Base-by-base conservation (phyloP, 495 filamentous ascomycete species). In the Penicillium canescens region DNA sequence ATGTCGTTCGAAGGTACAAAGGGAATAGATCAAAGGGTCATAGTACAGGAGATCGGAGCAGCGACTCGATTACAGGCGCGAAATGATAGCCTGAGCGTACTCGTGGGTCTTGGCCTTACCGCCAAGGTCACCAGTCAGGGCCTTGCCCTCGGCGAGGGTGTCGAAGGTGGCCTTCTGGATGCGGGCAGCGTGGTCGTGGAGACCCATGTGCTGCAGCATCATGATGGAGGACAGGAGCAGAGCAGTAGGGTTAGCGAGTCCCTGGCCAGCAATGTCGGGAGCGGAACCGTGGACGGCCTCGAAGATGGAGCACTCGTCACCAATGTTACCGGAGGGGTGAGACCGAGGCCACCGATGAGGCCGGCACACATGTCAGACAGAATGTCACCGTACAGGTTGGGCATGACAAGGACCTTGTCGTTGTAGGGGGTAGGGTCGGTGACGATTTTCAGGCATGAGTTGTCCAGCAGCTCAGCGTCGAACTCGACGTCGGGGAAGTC, bases 351-450 rank as follows among this genome's bases (percentile, higher is more conserved):
- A 69, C 94, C 94, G 62, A 98, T 98, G 54, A 98, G 82, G 78
- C 95, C 94, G 62, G 94, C 94, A 77, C 94, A 98, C 90, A 98
- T 95, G 75, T 98, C 94, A 63, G 94, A 98, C 56, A 98, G 84
- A 82, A 98, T 98, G 74, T 98, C 94, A 73, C 94, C 94, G 78
- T 98, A 98, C 59, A 98, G 79, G 79, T 98, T 98, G 71, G 94
- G 95, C 95, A 98, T 98, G 72, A 98, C 94, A 52, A 98, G 86
- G 49, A 98, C 94, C 81, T 96, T 96, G 84, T 98, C 94, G 79
- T 92, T 96, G 83, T 98, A 98, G 12, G 92, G 91, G 46, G 83
- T 76, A 20, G 91, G 92, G 80, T 96, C 92, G 58, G 92, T 95
- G 52, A 92, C 89, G 77, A 97, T 96, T 82, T 96, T 96, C 61